Evolutionary conservation across 257 asterid species (phyloP), one percentile per base, ranked within the genome.

Genomic region (Rhazya stricta): DNA sequence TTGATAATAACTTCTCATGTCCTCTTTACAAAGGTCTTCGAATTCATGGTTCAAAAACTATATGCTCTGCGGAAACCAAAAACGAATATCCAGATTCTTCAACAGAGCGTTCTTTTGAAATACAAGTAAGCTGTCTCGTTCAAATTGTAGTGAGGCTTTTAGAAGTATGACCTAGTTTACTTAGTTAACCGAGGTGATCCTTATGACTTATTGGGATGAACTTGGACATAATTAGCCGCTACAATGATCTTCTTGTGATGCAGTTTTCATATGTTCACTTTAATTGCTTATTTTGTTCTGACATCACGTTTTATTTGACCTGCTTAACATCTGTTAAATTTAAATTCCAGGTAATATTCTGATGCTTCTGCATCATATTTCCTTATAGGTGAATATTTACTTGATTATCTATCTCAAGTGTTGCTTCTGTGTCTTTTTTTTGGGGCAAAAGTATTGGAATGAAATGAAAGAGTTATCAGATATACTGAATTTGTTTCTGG

Each of bases 51-150:
- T 81, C 99, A 95, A 84, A 95, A 92, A 82, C 93, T 95, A 70
- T 89, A 84, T 76, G 98, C 99, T 53, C 82, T 95, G 79, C 91
- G 99, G 89, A 95, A 92, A 80, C 99, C 99, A 75, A 95, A 95
- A 89, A 95, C 99, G 69, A 95, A 95, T 67, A 93, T 95, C 66
- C 99, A 95, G 96, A 95, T 95, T 78, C 97, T 95, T 85, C 99
- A 92, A 76, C 99, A 95, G 83, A 91, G 93, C 79, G 96, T 95
- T 83, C 99, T 95, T 81, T 85, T 95, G 77, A 95, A 95, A 86
- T 89, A 95, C 88, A 95, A 92, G 99, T 94, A 88, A 84, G 97
- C 80, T 80, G 57, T 71, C 45, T 58, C 42, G 30, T 10, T 46
- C 34, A 9, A 13, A 32, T 68, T 76, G 37, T 32, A 10, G 21